These are phyloP conservation scores for Boletus rubroflammeus DNA, from an alignment of 768 basidiomycete species.

Conservation along the genomic window DNA sequence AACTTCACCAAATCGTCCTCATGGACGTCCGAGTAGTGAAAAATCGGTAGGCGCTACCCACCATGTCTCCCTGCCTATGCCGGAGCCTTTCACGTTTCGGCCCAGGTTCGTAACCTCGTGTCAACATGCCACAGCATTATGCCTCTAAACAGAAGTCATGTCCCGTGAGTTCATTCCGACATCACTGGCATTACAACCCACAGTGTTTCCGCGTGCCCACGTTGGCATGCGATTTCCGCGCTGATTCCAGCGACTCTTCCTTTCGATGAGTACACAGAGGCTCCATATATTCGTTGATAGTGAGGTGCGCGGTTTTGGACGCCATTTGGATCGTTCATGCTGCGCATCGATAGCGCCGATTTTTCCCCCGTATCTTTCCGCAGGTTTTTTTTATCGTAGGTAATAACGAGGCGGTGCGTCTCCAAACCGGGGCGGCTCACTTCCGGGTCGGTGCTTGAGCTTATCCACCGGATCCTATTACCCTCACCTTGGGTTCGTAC, in stretches of 20 bases:
- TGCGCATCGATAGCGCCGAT: background rate
- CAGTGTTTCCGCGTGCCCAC: constrained; percentile 19
- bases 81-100: background rate
- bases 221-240: constrained; percentile 18
- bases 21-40: background rate
- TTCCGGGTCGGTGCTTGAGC: constrained; percentile 9
- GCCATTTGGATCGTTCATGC: background rate
- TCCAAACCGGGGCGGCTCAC: constrained; percentile 8
- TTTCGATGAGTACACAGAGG: background rate
- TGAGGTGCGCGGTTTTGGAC: background rate
- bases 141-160: constrained; percentile 11
- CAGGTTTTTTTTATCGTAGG: constrained; percentile 7
- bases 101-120: constrained; percentile 19
- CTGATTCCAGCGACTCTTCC: constrained; percentile 4
- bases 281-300: background rate
- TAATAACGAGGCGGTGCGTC: constrained; percentile 17
- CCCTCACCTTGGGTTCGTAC: background rate
- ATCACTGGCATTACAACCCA: constrained; percentile 16
- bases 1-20: background rate
- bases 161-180: constrained; percentile 14
- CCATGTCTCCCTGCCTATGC: background rate
- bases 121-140: constrained; percentile 18
- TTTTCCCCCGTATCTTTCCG: constrained; percentile 6
- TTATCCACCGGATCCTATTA: constrained; percentile 9
- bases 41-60: background rate